Conservation (phyloP, 768 basidiomycete genomes). For the Amanita pseudoporphyria region DNA sequence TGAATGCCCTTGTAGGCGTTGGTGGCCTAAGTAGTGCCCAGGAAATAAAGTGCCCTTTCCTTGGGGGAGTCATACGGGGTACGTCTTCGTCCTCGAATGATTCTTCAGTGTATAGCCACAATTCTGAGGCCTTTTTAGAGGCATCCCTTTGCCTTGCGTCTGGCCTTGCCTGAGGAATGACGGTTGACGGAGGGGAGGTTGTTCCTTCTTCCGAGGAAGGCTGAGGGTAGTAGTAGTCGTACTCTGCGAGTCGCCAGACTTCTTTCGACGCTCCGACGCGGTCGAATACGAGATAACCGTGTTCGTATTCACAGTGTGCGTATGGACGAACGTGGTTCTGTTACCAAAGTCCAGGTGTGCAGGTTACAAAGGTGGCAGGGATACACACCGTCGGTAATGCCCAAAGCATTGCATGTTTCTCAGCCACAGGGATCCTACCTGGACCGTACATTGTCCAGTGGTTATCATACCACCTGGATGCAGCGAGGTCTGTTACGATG, state of each 20-base stretch:
- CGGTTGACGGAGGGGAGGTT: slow-evolving; percentile 9
- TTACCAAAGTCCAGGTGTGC: neutral
- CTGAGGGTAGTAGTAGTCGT: slow-evolving; percentile 10
- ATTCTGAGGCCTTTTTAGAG: slow-evolving; percentile 2
- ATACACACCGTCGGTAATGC: slow-evolving; percentile 40
- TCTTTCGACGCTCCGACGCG: slow-evolving; percentile 48
- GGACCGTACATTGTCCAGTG: neutral
- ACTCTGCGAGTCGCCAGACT: slow-evolving; percentile 51
- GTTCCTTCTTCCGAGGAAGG: neutral
- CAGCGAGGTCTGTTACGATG: slow-evolving; percentile 42
- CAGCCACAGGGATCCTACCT: slow-evolving; percentile 16
- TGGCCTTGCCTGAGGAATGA: neutral
- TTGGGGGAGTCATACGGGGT: neutral
- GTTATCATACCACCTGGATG: slow-evolving; percentile 3
- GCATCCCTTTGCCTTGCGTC: slow-evolving; percentile 7
- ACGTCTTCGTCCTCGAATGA: neutral
- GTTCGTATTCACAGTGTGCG: slow-evolving; percentile 67
- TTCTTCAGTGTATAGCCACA: neutral
- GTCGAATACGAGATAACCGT: slow-evolving; percentile 67
- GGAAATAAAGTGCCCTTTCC: slow-evolving; percentile 45
- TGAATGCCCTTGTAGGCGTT: slow-evolving; percentile 39
- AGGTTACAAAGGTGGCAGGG: neutral
- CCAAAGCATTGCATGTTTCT: slow-evolving; percentile 39
- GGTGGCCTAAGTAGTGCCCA: slow-evolving; percentile 50
- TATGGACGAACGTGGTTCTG: slow-evolving; percentile 41